A percentile compares a stretch with the other conserved stretches of the same genome.
Evolutionary conservation across 2,329 filamentous ascomycete species (phyloP).

Genomic region (Eutypella sp.): DNA sequence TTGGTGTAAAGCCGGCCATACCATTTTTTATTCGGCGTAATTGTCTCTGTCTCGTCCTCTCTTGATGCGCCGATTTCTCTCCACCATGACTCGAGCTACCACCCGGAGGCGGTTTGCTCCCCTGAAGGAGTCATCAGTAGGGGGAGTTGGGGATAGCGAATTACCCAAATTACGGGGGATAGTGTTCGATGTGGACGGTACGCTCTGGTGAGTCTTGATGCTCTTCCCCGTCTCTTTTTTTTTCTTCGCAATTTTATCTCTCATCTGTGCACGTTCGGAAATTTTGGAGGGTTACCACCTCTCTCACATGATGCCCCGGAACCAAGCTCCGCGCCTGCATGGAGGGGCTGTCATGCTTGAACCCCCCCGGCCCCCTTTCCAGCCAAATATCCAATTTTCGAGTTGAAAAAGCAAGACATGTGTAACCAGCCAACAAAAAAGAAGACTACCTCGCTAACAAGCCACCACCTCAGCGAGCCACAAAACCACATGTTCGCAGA

Average conservation of each 20-base stretch:
- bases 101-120: conserved; percentile 52
- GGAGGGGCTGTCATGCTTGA: no score
- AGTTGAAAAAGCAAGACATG: no score
- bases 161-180: conserved; percentile 51
- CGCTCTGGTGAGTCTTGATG: conserved; percentile 82
- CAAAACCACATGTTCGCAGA: conserved; percentile 94
- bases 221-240: no score
- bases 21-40: no score
- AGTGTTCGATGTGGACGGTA: conserved; percentile 94
- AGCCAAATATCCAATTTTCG: no score
- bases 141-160: conserved; percentile 18
- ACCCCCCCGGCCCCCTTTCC: no score
- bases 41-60: no score
- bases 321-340: background rate
- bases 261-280: no score
- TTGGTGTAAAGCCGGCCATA: no score
- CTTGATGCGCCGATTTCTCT: conserved; percentile 30
- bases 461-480: conserved; percentile 55
- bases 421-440: background rate
- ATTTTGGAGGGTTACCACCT: no score
- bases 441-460: background rate
- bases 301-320: no score
- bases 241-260: no score
- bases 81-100: conserved; percentile 36
- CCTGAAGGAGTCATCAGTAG: conserved; percentile 33